Evolutionary conservation across 1,284 basidiomycete genomes (phyloP).

Genomic region (Ceratobasidium sp.): DNA sequence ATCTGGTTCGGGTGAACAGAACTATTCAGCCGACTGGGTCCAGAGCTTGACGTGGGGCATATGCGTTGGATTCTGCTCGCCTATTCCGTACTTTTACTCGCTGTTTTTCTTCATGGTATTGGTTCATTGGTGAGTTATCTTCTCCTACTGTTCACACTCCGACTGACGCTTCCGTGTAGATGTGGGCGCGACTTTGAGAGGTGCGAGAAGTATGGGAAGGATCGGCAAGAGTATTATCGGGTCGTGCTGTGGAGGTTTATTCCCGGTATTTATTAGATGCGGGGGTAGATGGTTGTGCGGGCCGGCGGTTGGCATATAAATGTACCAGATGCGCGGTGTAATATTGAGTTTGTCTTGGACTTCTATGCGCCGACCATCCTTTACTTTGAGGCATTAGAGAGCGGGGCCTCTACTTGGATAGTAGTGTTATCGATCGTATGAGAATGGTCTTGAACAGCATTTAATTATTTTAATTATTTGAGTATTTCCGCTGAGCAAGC

Average conservation of each 20-base stretch:
- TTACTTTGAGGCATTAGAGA: no score
- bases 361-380: no score
- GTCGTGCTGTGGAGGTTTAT: slow-evolving; percentile 93
- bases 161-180: slow-evolving; percentile 57
- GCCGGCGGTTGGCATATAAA: no score
- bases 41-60: slow-evolving; percentile 83
- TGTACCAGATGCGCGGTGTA: no score
- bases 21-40: no score
- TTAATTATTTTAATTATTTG: no score
- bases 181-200: slow-evolving; percentile 74
- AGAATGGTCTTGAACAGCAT: no score
- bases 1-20: not conserved
- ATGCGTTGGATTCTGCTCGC: slow-evolving; percentile 82
- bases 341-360: no score
- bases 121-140: slow-evolving; percentile 64
- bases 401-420: no score
- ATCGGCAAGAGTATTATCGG: slow-evolving; percentile 91
- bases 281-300: not conserved
- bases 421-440: no score
- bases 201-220: slow-evolving; percentile 87
- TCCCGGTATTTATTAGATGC: slow-evolving; percentile 67
- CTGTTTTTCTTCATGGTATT: slow-evolving; percentile 93
- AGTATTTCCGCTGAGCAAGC: no score
- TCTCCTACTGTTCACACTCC: not conserved
- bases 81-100: slow-evolving; percentile 96